Base-by-base conservation (phyloP, 2,329 filamentous ascomycete genomes). In the Epichloe scottii region DNA sequence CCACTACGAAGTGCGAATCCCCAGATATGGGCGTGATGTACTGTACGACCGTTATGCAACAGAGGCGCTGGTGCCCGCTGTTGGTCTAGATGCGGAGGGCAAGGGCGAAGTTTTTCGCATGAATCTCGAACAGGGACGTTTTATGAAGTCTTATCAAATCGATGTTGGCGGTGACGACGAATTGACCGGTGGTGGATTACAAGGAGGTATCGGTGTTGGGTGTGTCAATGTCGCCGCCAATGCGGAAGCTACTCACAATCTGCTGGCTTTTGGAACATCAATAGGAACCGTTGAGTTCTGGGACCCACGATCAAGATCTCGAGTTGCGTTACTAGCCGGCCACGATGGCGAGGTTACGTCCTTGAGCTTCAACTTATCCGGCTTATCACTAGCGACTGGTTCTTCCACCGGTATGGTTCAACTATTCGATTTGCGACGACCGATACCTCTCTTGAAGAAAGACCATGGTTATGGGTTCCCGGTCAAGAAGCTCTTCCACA, bases 261-360 rank as follows among this genome's bases (percentile, higher is more conserved):
- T 98, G 4, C 76, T 90, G 35, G 90, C 91, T 0, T 98, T 98
- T 60, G 93, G 94, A 49, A 98, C 93, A 1, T 90, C 89, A 3
- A 73, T 93, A 51, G 91, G 93, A n/a, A 95, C 91, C 1, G 88
- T 97, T 26, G 93, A 98, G 64, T 91, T 97, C 62, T 98, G 90
- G 88, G 93, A 98, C 64, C 79, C 90, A 1, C 79, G 93, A 53
- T 89, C 87, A 33, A 85, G 89, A 63, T 85, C 84, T 50, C 78
- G 89, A 52, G 85, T 91, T 11, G 90, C 88, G 15, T 77, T 91
- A 17, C 72, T 98, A 2, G 76, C 84, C 12, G 78, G 75, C 0
- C 77, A 82, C 52, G 78, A 82, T 53, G 81, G 80, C 34, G 85
- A 89, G 62, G 82, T 96, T 44, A 96, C 91, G 0, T 88, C 93